phyloP scores from a whole-genome alignment of 192 early-diverging fungal genomes.

The Coemansia reversa region DNA sequence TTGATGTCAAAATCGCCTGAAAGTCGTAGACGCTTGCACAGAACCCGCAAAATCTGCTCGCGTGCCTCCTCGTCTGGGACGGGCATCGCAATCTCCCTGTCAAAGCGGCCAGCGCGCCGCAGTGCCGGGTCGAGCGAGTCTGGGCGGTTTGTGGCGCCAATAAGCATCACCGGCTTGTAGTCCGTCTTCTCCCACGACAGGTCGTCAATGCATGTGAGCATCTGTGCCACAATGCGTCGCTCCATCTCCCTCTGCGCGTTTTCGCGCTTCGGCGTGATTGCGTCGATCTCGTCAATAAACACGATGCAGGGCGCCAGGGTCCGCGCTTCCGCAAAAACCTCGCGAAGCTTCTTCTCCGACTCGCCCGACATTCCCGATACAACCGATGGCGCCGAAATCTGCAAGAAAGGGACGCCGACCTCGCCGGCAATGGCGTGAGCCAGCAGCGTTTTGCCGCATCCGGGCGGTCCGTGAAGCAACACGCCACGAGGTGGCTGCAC shows the following conservation, averaged over 20 bases:
- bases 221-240: conserved; percentile 91
- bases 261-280: conserved; percentile 83
- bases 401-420: conserved; percentile 85
- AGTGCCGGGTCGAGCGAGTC: conserved; percentile 83
- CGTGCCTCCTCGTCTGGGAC: conserved; percentile 90
- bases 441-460: conserved; percentile 94
- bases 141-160: conserved; percentile 89
- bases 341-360: conserved; percentile 96
- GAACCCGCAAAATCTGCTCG: conserved; percentile 56
- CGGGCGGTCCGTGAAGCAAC: conserved; percentile 93
- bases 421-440: conserved; percentile 98
- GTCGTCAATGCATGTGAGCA: conserved; percentile 95
- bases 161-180: conserved; percentile 83
- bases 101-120: conserved; percentile 82
- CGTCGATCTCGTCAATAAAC: conserved; percentile 99
- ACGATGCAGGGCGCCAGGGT: conserved; percentile 84
- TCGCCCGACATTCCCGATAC: conserved; percentile 99
- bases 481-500: conserved; percentile 94
- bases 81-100: conserved; percentile 80
- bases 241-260: conserved; percentile 91
- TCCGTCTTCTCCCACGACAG: conserved; percentile 86
- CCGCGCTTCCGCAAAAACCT: conserved; percentile 95
- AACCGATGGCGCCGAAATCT: conserved; percentile 90
- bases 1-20: conserved; percentile 77
- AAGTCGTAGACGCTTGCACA: conserved; percentile 65